A percentile compares a stretch with the other conserved stretches of the same genome.
Conservation (phyloP, 495 filamentous ascomycete species). For the Talaromyces borbonicus region DNA sequence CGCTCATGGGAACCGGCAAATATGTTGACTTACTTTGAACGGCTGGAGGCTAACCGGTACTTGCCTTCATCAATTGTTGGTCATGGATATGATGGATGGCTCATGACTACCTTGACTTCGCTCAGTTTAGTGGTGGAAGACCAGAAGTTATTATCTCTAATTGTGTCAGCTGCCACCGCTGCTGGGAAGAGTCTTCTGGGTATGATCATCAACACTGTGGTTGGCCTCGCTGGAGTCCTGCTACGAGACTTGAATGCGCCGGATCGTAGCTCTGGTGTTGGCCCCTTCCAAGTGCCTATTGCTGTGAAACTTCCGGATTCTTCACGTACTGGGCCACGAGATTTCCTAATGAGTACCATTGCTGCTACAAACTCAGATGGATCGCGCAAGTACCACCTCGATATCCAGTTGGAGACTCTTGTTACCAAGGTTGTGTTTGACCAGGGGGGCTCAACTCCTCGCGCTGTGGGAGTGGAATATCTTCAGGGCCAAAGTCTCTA, state of each 20-base stretch:
- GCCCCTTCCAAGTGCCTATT: conserved; percentile 46
- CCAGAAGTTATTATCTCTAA: conserved; percentile 35
- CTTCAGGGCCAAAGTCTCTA: conserved; percentile 51
- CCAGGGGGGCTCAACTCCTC: conserved; percentile 27
- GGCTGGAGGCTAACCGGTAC: conserved; percentile 47
- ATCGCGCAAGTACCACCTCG: conserved; percentile 45
- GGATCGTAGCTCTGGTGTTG: conserved; percentile 9
- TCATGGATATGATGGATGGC: conserved; percentile 53
- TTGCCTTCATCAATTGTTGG: conserved; percentile 26
- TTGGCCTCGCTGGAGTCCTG: conserved; percentile 34
- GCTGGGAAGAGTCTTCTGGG: conserved; percentile 21
- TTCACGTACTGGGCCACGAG: conserved; percentile 40
- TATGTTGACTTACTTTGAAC: conserved; percentile 35
- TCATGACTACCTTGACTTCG: conserved; percentile 38
- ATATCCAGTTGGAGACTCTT: conserved; percentile 49
- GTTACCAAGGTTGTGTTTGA: conserved; percentile 53
- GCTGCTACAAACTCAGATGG: conserved; percentile 42
- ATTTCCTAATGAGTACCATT: conserved; percentile 43
- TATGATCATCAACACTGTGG: conserved; percentile 26
- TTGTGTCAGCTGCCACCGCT: not conserved
- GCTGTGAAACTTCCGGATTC: conserved; percentile 25
- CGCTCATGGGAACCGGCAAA: conserved; percentile 29
- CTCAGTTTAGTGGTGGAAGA: conserved; percentile 40
- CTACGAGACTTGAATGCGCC: conserved; percentile 40
- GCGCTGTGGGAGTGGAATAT: conserved; percentile 54